A percentile compares a stretch with the other conserved stretches of the same genome.
Evolutionary conservation across 2,329 filamentous ascomycete genomes (phyloP).

Genomic region (Lachnellula arida): DNA sequence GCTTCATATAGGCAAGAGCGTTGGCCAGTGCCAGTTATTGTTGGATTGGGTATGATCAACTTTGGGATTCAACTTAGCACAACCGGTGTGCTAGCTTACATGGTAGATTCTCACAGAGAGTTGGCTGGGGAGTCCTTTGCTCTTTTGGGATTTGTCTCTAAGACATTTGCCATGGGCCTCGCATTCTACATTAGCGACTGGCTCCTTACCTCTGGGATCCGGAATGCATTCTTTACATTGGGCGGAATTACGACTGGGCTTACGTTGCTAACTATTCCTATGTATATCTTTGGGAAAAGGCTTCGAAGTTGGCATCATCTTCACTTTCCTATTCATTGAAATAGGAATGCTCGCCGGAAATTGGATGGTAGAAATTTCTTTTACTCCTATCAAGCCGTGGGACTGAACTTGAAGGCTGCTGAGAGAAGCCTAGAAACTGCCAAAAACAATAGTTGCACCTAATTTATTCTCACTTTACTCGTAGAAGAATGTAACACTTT

Average conservation of each 20-base stretch:
- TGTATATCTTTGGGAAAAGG: conserved; percentile 28
- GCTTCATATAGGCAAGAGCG: conserved; percentile 27
- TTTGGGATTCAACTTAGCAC: conserved; percentile 35
- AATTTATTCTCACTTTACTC: no score
- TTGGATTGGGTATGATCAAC: conserved; percentile 33
- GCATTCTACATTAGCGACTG: conserved; percentile 24
- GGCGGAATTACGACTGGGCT: conserved; percentile 12
- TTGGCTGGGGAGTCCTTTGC: conserved; percentile 39
- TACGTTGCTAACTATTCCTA: conserved; percentile 22
- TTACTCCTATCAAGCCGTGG: no score
- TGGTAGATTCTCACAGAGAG: conserved; percentile 37
- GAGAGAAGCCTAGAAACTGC: no score
- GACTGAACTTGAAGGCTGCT: no score
- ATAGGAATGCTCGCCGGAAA: no score
- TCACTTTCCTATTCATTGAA: no score
- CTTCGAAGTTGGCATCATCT: conserved; percentile 25
- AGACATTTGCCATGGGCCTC: conserved; percentile 34
- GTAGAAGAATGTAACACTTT: no score
- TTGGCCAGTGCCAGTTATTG: conserved; percentile 33
- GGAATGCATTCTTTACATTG: conserved; percentile 19
- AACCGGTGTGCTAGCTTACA: conserved; percentile 36
- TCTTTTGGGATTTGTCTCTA: conserved; percentile 38
- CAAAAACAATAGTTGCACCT: no score
- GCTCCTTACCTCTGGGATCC: conserved; percentile 25
- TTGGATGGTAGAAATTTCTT: no score